phyloP scores from a whole-genome alignment of 2,329 filamentous ascomycete species.

The Penicillium frequentans region DNA sequence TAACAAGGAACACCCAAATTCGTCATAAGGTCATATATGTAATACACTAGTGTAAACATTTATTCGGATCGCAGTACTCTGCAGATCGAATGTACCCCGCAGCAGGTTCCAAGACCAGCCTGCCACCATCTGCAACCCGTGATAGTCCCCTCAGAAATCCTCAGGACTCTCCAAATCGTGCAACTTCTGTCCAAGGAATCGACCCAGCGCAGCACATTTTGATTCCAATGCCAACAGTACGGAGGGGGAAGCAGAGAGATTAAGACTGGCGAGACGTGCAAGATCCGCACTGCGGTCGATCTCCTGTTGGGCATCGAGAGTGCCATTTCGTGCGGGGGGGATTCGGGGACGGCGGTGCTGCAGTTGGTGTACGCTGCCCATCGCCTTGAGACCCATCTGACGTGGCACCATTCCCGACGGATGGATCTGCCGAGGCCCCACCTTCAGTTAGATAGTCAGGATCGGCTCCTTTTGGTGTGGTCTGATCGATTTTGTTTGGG shows the following conservation, averaged over 20 bases:
- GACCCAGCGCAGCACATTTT: slow-evolving; percentile 43
- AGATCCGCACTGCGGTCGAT: slow-evolving; percentile 43
- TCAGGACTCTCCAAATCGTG: slow-evolving; percentile 43
- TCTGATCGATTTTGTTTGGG: slow-evolving; percentile 32
- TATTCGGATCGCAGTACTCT: background rate
- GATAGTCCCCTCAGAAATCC: slow-evolving; percentile 33
- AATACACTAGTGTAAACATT: background rate
- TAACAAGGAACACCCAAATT: background rate
- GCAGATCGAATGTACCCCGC: slow-evolving; percentile 1
- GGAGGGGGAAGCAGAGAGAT: slow-evolving; percentile 38
- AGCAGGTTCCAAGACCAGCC: background rate
- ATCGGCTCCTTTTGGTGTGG: slow-evolving; percentile 10
- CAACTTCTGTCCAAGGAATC: slow-evolving; percentile 42
- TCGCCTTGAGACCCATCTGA: slow-evolving; percentile 15
- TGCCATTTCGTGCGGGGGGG: slow-evolving; percentile 21
- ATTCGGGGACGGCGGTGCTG: slow-evolving; percentile 10
- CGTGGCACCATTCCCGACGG: slow-evolving; percentile 6
- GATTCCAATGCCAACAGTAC: slow-evolving; percentile 44
- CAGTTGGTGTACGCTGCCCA: slow-evolving; percentile 8
- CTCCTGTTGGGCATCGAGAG: slow-evolving; percentile 38
- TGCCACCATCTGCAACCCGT: background rate
- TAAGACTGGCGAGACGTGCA: slow-evolving; percentile 39
- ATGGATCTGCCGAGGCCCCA: background rate
- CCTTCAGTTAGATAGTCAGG: slow-evolving; percentile 6
- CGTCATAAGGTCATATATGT: background rate